Evolutionary conservation across 2,329 filamentous ascomycete genomes (phyloP).

Genomic region (Lachnellula cervina): DNA sequence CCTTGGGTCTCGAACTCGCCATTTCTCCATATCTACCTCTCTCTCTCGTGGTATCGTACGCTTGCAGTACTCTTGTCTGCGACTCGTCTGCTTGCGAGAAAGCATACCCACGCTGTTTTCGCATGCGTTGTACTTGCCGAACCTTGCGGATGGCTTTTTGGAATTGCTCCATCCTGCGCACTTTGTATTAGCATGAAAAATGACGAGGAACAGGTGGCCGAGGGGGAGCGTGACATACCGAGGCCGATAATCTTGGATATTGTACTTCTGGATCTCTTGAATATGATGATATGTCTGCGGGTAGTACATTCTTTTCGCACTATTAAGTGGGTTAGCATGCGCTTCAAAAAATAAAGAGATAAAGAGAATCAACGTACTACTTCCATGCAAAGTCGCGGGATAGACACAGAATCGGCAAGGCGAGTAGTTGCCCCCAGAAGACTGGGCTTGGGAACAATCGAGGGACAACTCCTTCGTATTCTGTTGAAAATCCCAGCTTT

Average conservation of each 20-base stretch:
- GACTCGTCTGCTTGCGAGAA: slow-evolving; percentile 97
- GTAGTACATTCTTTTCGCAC: slow-evolving; percentile 88
- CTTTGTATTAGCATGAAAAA: slow-evolving; percentile 4
- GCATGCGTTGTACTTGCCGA: slow-evolving; percentile 96
- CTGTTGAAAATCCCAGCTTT: slow-evolving; percentile 71
- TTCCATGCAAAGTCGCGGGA: slow-evolving; percentile 93
- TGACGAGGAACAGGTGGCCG: not conserved
- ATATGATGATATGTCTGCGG: slow-evolving; percentile 97
- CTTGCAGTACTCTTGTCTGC: slow-evolving; percentile 90
- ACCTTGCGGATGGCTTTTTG: slow-evolving; percentile 99
- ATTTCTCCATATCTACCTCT: slow-evolving; percentile 95
- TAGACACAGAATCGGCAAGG: slow-evolving; percentile 76
- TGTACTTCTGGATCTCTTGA: slow-evolving; percentile 99
- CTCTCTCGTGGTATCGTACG: slow-evolving; percentile 92
- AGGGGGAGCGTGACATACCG: slow-evolving; percentile 52
- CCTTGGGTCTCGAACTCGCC: slow-evolving; percentile 37
- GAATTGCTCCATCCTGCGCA: slow-evolving; percentile 93
- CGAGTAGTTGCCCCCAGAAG: slow-evolving; percentile 88
- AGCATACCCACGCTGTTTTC: slow-evolving; percentile 96
- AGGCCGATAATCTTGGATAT: slow-evolving; percentile 96
- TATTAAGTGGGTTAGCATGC: slow-evolving; percentile 25
- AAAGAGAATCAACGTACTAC: slow-evolving; percentile 53
- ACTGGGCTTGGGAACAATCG: slow-evolving; percentile 73
- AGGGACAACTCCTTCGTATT: slow-evolving; percentile 82
- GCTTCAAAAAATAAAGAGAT: not conserved